These are phyloP conservation scores for Blastobotrys petasosporus DNA, from an alignment of 1,139 yeast genomes.

Conservation along the genomic window DNA sequence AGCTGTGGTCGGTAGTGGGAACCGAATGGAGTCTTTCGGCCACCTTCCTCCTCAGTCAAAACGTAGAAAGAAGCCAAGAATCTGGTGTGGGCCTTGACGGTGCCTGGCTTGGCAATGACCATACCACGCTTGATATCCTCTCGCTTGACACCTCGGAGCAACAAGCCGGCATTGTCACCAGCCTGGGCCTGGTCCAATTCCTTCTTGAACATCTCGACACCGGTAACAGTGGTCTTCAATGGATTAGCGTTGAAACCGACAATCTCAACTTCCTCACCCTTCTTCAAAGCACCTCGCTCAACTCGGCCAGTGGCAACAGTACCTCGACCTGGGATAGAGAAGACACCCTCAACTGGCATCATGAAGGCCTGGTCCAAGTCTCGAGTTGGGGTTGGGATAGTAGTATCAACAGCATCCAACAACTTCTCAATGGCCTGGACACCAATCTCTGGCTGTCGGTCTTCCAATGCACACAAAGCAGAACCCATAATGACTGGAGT, in stretches of 20 bases:
- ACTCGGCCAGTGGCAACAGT: constrained; percentile 99
- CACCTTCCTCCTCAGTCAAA: constrained; percentile 96
- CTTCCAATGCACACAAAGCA: constrained; percentile 94
- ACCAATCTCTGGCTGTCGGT: constrained; percentile 87
- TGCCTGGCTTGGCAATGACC: constrained; percentile 91
- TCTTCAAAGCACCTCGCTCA: constrained; percentile 94
- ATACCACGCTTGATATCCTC: constrained; percentile 96
- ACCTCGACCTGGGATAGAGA: constrained; percentile 99
- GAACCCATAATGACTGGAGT: constrained; percentile 99
- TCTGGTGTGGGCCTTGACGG: constrained; percentile 90
- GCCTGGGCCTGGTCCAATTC: constrained; percentile 96
- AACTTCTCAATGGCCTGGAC: constrained; percentile 73
- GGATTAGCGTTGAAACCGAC: constrained; percentile 88
- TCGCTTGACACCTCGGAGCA: constrained; percentile 97
- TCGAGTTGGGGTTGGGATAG: constrained; percentile 94
- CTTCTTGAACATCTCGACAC: constrained; percentile 98
- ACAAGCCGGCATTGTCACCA: constrained; percentile 98
- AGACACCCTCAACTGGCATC: constrained; percentile 96
- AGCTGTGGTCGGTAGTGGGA: constrained; percentile 98
- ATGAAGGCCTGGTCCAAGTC: constrained; percentile 94
- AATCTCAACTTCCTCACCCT: constrained; percentile 97
- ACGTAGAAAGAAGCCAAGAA: constrained; percentile 91
- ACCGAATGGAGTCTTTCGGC: constrained; percentile 97
- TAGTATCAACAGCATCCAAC: constrained; percentile 86
- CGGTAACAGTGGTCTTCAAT: constrained; percentile 90